Percentiles rank a stretch among this genome's conserved stretches.
Conservation (phyloP, 768 basidiomycete genomes). For the Fomitopsis serialis region DNA sequence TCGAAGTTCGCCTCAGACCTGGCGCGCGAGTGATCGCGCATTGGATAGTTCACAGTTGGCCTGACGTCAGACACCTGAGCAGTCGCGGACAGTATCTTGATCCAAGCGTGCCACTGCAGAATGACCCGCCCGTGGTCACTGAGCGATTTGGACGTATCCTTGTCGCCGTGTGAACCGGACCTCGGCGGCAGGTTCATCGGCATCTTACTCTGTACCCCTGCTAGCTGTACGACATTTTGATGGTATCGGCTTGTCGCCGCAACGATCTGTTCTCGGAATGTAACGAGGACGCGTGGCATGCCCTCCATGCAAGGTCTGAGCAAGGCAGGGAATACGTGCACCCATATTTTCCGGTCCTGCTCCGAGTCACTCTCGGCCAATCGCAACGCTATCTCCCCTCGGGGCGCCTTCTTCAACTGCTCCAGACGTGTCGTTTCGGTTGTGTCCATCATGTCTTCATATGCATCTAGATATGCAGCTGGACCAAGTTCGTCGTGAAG, state of each 20-base stretch:
- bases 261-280: conserved; percentile 61
- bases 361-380: conserved; percentile 69
- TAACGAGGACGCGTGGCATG: conserved; percentile 36
- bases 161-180: conserved; percentile 35
- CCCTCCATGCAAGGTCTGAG: conserved; percentile 51
- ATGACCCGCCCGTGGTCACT: conserved; percentile 54
- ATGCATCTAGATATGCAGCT: conserved; percentile 49
- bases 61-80: conserved; percentile 61
- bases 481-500: conserved; percentile 46
- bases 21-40: conserved; percentile 61
- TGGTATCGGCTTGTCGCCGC: conserved; percentile 69
- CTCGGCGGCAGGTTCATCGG: conserved; percentile 43
- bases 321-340: conserved; percentile 63
- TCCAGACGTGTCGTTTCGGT: conserved; percentile 55
- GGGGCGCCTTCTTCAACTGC: conserved; percentile 58
- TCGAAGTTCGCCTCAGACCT: conserved; percentile 74
- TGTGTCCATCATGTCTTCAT: conserved; percentile 61
- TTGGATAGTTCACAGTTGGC: conserved; percentile 44
- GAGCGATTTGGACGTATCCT: conserved; percentile 46
- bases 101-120: conserved; percentile 82
- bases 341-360: conserved; percentile 70
- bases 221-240: conserved; percentile 63
- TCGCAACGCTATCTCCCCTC: conserved; percentile 52
- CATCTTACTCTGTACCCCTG: conserved; percentile 59
- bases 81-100: conserved; percentile 82